Conservation (phyloP, 306 rosid genomes). For the Trifolium repens region DNA sequence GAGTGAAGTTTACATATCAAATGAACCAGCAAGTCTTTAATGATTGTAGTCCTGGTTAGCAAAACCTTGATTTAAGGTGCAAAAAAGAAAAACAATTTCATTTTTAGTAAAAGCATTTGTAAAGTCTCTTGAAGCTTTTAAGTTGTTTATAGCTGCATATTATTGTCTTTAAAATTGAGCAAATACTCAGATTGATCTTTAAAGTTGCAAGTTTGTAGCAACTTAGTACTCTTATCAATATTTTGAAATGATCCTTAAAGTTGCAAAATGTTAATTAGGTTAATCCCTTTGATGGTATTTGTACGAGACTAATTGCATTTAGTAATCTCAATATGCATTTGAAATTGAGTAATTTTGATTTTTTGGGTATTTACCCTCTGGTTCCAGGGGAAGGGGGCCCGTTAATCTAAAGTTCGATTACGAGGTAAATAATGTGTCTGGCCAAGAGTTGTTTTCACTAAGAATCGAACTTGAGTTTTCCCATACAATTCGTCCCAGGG, state of each 20-base stretch:
- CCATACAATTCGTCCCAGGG: no score
- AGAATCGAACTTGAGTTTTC: no score
- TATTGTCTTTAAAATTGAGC: neutral
- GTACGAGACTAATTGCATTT: neutral
- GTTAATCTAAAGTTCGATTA: no score
- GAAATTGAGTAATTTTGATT: no score
- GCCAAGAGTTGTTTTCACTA: no score
- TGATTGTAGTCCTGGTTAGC: neutral
- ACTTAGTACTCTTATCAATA: neutral
- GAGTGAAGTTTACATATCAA: slow-evolving; percentile 7
- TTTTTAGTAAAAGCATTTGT: neutral
- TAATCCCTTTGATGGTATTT: neutral
- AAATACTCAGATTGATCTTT: no score
- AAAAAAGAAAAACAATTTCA: neutral
- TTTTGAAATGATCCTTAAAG: neutral
- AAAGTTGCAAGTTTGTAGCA: neutral
- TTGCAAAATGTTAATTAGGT: neutral
- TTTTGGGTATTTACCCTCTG: no score
- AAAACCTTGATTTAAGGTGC: slow-evolving; percentile 9
- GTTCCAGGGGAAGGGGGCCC: no score
- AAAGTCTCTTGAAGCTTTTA: neutral
- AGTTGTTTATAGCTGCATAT: neutral
- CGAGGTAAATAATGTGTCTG: no score
- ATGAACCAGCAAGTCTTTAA: neutral
- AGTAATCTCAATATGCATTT: no score